phyloP scores from a whole-genome alignment of 164 flowering plant genomes.

The Dillenia suffruticosa region DNA sequence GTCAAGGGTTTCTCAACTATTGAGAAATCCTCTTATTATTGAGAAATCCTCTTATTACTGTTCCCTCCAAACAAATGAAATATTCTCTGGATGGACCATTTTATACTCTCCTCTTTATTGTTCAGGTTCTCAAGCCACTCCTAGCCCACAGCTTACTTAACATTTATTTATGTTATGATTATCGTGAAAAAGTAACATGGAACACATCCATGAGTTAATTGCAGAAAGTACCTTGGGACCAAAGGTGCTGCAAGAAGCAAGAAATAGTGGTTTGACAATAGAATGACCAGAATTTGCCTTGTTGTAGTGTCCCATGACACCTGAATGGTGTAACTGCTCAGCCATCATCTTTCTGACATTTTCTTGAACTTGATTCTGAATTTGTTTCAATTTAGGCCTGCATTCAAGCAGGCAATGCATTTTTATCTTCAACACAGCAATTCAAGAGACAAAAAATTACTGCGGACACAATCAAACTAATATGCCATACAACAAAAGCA shows the following conservation, averaged over 20 bases:
- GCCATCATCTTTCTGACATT: slow-evolving; percentile 83
- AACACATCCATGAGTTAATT: not conserved
- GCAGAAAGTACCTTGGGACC: slow-evolving; percentile 69
- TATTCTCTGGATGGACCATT: too few relatives aligned
- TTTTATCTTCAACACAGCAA: not conserved
- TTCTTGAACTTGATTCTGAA: slow-evolving; percentile 59
- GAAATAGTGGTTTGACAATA: slow-evolving; percentile 43
- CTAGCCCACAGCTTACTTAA: too few relatives aligned
- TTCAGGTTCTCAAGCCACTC: too few relatives aligned
- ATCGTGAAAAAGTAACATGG: too few relatives aligned
- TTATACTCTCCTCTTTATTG: too few relatives aligned
- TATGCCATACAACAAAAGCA: slow-evolving; percentile 1
- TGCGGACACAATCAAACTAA: not conserved
- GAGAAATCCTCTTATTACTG: too few relatives aligned
- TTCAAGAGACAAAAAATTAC: not conserved
- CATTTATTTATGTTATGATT: too few relatives aligned
- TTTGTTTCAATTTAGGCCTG: slow-evolving; percentile 67
- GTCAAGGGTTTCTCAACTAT: too few relatives aligned
- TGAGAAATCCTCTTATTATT: too few relatives aligned
- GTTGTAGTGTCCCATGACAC: slow-evolving; percentile 14
- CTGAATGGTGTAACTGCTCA: slow-evolving; percentile 43
- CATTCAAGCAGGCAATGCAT: slow-evolving; percentile 13
- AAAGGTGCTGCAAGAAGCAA: slow-evolving; percentile 82
- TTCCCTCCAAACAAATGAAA: too few relatives aligned
- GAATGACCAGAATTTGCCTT: slow-evolving; percentile 12